phyloP scores from a whole-genome alignment of 306 rosid species.

The Benincasa hispida region DNA sequence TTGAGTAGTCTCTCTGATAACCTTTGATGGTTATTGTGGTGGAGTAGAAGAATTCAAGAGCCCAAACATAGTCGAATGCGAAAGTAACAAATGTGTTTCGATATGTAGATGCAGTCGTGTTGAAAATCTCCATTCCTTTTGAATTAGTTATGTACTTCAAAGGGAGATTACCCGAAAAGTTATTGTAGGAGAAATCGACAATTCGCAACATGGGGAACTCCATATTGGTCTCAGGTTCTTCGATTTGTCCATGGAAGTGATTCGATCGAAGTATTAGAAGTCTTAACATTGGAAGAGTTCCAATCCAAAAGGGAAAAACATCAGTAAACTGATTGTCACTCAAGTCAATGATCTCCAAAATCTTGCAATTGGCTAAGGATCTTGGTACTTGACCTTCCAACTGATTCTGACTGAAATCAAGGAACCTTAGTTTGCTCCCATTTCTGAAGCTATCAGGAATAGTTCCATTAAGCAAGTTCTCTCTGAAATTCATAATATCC shows the following conservation, averaged over 20 bases:
- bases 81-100: background rate
- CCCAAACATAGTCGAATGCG: background rate
- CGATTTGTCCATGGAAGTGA: constrained; percentile 11
- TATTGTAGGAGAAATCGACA: constrained; percentile 11
- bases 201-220: constrained; percentile 6
- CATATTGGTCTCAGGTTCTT: background rate
- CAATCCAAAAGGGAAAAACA: constrained; percentile 18
- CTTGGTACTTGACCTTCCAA: constrained; percentile 14
- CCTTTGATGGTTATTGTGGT: background rate
- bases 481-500: background rate
- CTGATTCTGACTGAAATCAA: constrained; percentile 18
- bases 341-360: constrained; percentile 10
- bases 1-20: background rate
- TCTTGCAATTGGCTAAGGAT: constrained; percentile 2
- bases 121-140: background rate
- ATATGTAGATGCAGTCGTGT: background rate
- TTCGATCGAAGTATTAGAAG: constrained; percentile 6
- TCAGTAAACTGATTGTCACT: constrained; percentile 1
- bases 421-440: background rate
- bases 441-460: background rate
- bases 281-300: constrained; percentile 2
- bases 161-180: constrained; percentile 6
- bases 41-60: background rate
- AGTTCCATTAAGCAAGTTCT: background rate
- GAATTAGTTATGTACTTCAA: background rate